phyloP scores from a whole-genome alignment of 495 filamentous ascomycete genomes.

The Entonaema liquescens region DNA sequence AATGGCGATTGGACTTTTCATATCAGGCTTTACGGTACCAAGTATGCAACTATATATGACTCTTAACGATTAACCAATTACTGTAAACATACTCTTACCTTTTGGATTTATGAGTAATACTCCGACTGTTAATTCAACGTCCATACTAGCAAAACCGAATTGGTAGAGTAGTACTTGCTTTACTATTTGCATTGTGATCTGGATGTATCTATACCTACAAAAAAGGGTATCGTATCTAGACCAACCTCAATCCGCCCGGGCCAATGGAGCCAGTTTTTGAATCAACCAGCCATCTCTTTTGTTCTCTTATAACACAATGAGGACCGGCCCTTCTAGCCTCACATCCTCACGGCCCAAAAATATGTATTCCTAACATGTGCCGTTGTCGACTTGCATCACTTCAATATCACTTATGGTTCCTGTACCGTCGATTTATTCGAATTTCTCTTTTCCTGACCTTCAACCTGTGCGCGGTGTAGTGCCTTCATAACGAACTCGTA shows the following conservation, averaged over 20 bases:
- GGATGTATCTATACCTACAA: slow-evolving; percentile 43
- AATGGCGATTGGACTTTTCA: too few species aligned
- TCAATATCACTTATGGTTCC: slow-evolving; percentile 29
- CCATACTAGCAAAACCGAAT: background rate
- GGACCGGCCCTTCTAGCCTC: slow-evolving; percentile 20
- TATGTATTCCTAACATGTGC: slow-evolving; percentile 10
- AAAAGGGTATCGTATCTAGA: slow-evolving; percentile 43
- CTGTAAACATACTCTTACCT: too few species aligned
- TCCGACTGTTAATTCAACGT: background rate
- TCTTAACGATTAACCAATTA: background rate
- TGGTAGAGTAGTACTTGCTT: slow-evolving; percentile 28
- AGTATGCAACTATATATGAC: background rate
- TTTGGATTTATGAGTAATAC: background rate
- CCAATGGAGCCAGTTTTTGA: slow-evolving; percentile 17
- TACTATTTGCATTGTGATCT: slow-evolving; percentile 40
- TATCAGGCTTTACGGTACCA: background rate
- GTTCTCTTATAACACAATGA: background rate
- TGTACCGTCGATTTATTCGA: slow-evolving; percentile 23
- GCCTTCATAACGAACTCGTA: slow-evolving; percentile 85
- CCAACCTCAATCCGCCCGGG: slow-evolving; percentile 30
- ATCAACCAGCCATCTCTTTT: slow-evolving; percentile 10
- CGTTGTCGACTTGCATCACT: slow-evolving; percentile 1
- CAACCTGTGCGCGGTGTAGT: slow-evolving; percentile 48
- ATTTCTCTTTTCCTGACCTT: slow-evolving; percentile 46
- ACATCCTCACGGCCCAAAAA: slow-evolving; percentile 16